Evolutionary conservation across 73 alveolate genomes (phyloP).

Genomic region (Stentor coeruleus): DNA sequence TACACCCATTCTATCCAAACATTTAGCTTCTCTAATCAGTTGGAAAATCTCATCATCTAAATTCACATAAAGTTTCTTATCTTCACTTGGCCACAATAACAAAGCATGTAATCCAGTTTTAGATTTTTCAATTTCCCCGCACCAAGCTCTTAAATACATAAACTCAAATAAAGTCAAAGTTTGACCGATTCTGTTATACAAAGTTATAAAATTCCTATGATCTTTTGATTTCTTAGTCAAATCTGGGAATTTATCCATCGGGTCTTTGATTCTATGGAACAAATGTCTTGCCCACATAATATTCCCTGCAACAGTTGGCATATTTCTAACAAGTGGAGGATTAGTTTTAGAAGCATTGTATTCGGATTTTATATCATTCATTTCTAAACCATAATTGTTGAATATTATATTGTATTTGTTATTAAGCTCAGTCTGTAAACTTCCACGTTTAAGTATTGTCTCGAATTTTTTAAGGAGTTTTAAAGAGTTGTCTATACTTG

Average conservation of each 20-base stretch:
- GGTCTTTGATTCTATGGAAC: constrained; percentile 90
- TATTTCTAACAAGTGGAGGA: constrained; percentile 99
- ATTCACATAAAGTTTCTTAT: constrained; percentile 94
- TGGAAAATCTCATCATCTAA: constrained; percentile 98
- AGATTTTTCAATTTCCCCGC: constrained; percentile 83
- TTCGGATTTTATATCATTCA: constrained; percentile 50
- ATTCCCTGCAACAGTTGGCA: constrained; percentile 99
- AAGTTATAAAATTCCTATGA: constrained; percentile 62
- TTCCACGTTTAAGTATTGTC: constrained; percentile 95
- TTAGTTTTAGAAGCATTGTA: constrained; percentile 40
- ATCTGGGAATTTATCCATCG: constrained; percentile 95
- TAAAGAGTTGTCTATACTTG: constrained; percentile 96
- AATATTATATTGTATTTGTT: constrained; percentile 86
- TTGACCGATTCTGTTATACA: constrained; percentile 81
- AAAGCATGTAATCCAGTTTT: constrained; percentile 96
- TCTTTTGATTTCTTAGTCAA: constrained; percentile 60
- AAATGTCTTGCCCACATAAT: constrained; percentile 99
- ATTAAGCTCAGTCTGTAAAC: constrained; percentile 72
- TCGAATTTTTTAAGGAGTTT: constrained; percentile 96
- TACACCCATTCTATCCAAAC: constrained; percentile 98
- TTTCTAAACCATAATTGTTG: constrained; percentile 90
- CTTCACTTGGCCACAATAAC: constrained; percentile 90
- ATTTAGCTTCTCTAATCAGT: constrained; percentile 99
- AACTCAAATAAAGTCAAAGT: constrained; percentile 76
- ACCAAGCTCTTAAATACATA: constrained; percentile 79